phyloP scores from a whole-genome alignment of 1,284 basidiomycete species.

The Omphalotus olearius region DNA sequence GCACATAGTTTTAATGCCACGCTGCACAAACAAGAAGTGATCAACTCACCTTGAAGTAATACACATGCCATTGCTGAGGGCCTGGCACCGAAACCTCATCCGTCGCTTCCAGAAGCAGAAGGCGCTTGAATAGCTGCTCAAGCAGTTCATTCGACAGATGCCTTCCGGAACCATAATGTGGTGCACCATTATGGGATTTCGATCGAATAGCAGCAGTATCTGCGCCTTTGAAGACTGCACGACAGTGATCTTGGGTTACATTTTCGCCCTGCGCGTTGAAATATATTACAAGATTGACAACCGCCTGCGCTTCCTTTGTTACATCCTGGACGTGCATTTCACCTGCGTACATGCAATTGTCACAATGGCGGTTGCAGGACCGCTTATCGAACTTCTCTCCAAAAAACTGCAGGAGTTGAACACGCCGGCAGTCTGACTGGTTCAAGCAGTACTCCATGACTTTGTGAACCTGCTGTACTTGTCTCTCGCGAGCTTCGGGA shows the following conservation, averaged over 20 bases:
- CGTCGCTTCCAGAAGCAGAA: constrained; percentile 42
- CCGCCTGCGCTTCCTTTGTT: constrained; percentile 44
- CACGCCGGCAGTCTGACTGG: constrained; percentile 82
- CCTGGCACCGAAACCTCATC: constrained; percentile 27
- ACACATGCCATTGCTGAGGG: constrained; percentile 30
- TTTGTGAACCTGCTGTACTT: constrained; percentile 32
- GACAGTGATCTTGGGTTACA: constrained; percentile 45
- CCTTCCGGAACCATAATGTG: constrained; percentile 53
- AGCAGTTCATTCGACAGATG: constrained; percentile 43
- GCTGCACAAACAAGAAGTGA: background rate
- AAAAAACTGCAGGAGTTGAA: constrained; percentile 76
- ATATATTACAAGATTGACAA: constrained; percentile 49
- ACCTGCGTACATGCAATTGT: constrained; percentile 65
- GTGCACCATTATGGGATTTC: constrained; percentile 43
- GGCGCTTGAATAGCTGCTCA: constrained; percentile 61
- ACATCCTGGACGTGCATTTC: constrained; percentile 44
- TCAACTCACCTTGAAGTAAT: constrained; percentile 34
- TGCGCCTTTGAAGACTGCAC: constrained; percentile 62
- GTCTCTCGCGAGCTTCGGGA: constrained; percentile 32
- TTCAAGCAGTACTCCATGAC: constrained; percentile 78
- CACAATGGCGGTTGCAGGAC: constrained; percentile 63
- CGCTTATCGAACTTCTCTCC: constrained; percentile 59
- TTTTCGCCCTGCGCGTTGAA: constrained; percentile 33
- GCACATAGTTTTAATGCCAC: background rate
- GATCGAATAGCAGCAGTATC: constrained; percentile 44